A percentile compares a stretch with the other conserved stretches of the same genome.
Evolutionary conservation across 176 grass and related monocot genomes (phyloP).

Genomic region (Cocos nucifera): DNA sequence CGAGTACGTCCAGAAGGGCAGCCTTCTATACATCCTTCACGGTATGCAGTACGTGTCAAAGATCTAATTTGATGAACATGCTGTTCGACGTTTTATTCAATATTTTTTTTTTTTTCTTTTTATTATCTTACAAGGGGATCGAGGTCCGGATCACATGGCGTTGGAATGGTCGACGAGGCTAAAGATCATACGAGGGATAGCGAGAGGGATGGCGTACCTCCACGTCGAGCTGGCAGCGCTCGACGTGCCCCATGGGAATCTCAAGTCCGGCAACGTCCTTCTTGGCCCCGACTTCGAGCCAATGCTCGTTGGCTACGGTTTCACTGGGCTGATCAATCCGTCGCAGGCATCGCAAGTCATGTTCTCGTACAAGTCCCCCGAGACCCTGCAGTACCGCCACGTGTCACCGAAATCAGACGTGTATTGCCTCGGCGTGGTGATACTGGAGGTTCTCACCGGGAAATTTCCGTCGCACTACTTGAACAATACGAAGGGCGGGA

Average conservation of each 20-base stretch:
- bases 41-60: background rate
- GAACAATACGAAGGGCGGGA: slow-evolving; percentile 41
- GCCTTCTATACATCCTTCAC: slow-evolving; percentile 1
- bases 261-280: slow-evolving; percentile 74
- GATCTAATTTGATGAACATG: no score
- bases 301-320: slow-evolving; percentile 40
- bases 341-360: slow-evolving; percentile 41
- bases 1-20: slow-evolving; percentile 10
- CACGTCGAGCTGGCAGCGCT: slow-evolving; percentile 42
- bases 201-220: slow-evolving; percentile 42
- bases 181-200: slow-evolving; percentile 45
- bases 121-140: slow-evolving; percentile 27
- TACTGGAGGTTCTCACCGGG: slow-evolving; percentile 53
- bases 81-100: no score
- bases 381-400: slow-evolving; percentile 17
- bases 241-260: slow-evolving; percentile 57
- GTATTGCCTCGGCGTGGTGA: slow-evolving; percentile 64
- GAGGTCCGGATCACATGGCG: slow-evolving; percentile 25
- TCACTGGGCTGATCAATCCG: slow-evolving; percentile 39
- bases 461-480: slow-evolving; percentile 60
- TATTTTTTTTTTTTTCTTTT: no score
- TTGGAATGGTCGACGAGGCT: slow-evolving; percentile 37
- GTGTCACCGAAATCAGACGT: slow-evolving; percentile 54
- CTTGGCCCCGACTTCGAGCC: slow-evolving; percentile 41
- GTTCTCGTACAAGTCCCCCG: slow-evolving; percentile 58